These are phyloP conservation scores for Lanmaoa rubissima DNA, from an alignment of 768 basidiomycete species.

Conservation along the genomic window DNA sequence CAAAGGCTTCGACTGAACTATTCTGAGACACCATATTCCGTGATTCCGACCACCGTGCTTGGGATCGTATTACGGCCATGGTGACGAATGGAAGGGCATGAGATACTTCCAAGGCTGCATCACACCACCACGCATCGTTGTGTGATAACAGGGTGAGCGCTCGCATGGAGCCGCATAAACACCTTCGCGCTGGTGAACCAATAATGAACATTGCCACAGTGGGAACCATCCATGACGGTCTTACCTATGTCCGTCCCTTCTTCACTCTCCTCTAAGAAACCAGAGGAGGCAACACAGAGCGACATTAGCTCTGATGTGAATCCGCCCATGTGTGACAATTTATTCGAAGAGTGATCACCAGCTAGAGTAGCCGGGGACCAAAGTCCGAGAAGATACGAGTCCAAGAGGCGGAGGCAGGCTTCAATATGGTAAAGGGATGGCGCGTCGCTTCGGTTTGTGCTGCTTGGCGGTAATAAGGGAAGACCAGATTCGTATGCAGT, in stretches of 20 bases:
- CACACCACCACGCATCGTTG: slow-evolving; percentile 54
- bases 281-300: slow-evolving; percentile 50
- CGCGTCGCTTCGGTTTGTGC: slow-evolving; percentile 15
- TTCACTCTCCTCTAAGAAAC: slow-evolving; percentile 28
- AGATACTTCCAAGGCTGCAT: slow-evolving; percentile 46
- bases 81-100: slow-evolving; percentile 47
- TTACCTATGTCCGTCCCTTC: slow-evolving; percentile 20
- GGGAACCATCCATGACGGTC: background rate
- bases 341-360: slow-evolving; percentile 10
- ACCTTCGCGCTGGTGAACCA: slow-evolving; percentile 38
- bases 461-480: slow-evolving; percentile 33
- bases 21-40: slow-evolving; percentile 1
- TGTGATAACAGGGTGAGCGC: slow-evolving; percentile 74
- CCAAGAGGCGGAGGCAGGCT: slow-evolving; percentile 58
- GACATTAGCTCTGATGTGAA: slow-evolving; percentile 49
- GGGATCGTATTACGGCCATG: slow-evolving; percentile 44
- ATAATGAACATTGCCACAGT: background rate
- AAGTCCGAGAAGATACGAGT: slow-evolving; percentile 58
- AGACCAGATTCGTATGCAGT: slow-evolving; percentile 42
- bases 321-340: slow-evolving; percentile 14
- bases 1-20: slow-evolving; percentile 46
- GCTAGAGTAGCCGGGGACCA: slow-evolving; percentile 39
- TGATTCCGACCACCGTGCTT: slow-evolving; percentile 25
- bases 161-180: slow-evolving; percentile 57
- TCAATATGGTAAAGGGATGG: slow-evolving; percentile 48